Evolutionary conservation across 305 asterid species (phyloP).

Genomic region (Andrographis paniculata): DNA sequence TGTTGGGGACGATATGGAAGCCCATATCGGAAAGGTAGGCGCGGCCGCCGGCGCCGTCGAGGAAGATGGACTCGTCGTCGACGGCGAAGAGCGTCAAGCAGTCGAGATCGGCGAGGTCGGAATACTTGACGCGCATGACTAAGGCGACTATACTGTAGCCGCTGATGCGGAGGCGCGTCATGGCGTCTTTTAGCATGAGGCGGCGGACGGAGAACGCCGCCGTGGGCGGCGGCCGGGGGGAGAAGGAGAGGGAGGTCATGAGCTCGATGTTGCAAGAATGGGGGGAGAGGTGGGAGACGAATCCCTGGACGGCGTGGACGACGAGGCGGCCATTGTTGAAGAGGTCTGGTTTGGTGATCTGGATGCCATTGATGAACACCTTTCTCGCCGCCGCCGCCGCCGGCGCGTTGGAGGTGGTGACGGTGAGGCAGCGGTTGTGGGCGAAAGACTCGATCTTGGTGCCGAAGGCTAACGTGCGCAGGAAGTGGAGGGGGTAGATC

Average conservation of each 20-base stretch:
- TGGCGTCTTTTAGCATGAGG: constrained; percentile 45
- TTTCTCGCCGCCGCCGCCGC: constrained; percentile 6
- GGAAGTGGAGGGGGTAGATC: constrained; percentile 53
- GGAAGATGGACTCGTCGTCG: constrained; percentile 51
- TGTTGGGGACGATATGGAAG: constrained; percentile 55
- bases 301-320: constrained; percentile 60
- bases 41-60: constrained; percentile 33
- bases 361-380: constrained; percentile 61
- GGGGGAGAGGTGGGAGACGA: constrained; percentile 57
- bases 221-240: constrained; percentile 26
- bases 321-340: constrained; percentile 59
- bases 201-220: constrained; percentile 30
- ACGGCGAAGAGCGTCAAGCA: constrained; percentile 68
- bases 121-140: constrained; percentile 45
- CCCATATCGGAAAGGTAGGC: constrained; percentile 46
- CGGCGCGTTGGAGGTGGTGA: constrained; percentile 35
- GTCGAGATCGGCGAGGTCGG: constrained; percentile 40
- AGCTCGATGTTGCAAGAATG: constrained; percentile 48
- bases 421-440: constrained; percentile 57
- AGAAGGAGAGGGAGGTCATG: constrained; percentile 43
- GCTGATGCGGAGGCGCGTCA: constrained; percentile 39
- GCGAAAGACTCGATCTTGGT: constrained; percentile 48
- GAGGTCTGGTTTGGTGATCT: constrained; percentile 43
- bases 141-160: constrained; percentile 51
- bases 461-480: constrained; percentile 45